Base-by-base conservation (phyloP, 495 filamentous ascomycete genomes). In the Hyaloscypha variabilis region DNA sequence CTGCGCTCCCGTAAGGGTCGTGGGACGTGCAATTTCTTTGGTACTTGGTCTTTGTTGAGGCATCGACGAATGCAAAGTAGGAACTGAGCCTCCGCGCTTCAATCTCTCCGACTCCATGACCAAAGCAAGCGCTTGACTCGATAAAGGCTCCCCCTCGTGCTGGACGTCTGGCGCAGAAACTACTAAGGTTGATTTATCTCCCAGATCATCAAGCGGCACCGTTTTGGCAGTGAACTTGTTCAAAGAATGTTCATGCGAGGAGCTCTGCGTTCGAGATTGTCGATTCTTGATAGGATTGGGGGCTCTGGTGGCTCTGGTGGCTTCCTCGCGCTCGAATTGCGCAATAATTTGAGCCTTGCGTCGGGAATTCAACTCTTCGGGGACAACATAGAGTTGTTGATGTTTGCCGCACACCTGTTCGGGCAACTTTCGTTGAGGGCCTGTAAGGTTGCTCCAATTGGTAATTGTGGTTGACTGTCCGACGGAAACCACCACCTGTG, bases 401-500 rank as follows among this genome's bases (percentile, higher is more conserved):
- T 34, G 61, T 74, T 79, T 58, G 60, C 56, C 57, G 28, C 52
- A 65, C 21, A n/a, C 4, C 3, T 36, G 14, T 46, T 58, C 19
- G 19, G 52, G 62, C 10, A 65, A 24, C 29, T 65, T 65, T 31
- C 62, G 62, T 14, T 25, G 2, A 46, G 39, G 39, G 14, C 13
- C 19, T 4, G 13, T 46, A 17, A 14, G 14, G 4, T 17, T 11
- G n/a, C 8, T 21, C 39, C 66, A 1, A 8, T 14, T 8, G 13
- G 11, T 8, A 4, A 77, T 73, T 6, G 58, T 25, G 8, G 58
- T 25, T 17, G 62, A 21, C 49, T 21, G 64, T 28, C 77, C 78
- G 5, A 65, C 64, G 8, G 70, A 73, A 21, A 83, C 61, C 1
- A 82, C 67, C 0, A 81, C 74, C 60, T 62, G 29, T 34, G 25